Base-by-base conservation (phyloP, 192 early-diverging fungal species). In the Podila minutissima region DNA sequence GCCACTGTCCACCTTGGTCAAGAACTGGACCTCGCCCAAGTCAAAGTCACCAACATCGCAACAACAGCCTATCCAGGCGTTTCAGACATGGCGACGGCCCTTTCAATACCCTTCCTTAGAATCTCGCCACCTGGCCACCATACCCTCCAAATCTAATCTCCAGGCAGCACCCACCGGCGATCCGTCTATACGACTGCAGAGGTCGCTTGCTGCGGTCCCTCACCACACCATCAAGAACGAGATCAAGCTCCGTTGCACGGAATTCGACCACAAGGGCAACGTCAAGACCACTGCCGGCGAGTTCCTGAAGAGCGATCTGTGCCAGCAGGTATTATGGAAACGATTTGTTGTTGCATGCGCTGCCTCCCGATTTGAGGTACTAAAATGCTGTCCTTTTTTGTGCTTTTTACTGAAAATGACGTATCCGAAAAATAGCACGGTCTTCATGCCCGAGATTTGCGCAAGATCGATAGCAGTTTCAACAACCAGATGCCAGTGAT, bases 391-490 rank as follows among this genome's bases (percentile, higher is more conserved):
- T 26, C 53, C 55, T 64, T 41, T 53, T 59, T 58, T 58, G 19
- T 6, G 6, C 6, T 5, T 31, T 32, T 37, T 13, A 46, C 28
- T 51, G 24, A 66, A 49, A 62, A 49, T 50, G n/a, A 29, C 10
- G 51, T 57, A 8, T 33, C 22, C 53, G 35, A n/a, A 6, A 51
- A 6, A 51, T 59, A 81, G 77, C 93, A 95, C 72, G 88, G 88
- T 1, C 69, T 97, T 61, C 89, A 93, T 83, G 93, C 94, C 24
- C 93, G 96, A 55, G 96, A 97, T 81, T 74, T 97, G 85, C 89
- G 95, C 69, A 95, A 93, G 74, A 89, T 96, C 51, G 90, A 93
- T 67, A 92, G 91, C 72, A 86, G 86, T 38, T 90, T 89, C 65
- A 86, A 92, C 64, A 92, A 96, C 71, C 92, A 94, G 71, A 88